A percentile compares a stretch with the other conserved stretches of the same genome.
These are phyloP conservation scores for Chaetomium tenue DNA, from an alignment of 495 filamentous ascomycete species.

Conservation along the genomic window DNA sequence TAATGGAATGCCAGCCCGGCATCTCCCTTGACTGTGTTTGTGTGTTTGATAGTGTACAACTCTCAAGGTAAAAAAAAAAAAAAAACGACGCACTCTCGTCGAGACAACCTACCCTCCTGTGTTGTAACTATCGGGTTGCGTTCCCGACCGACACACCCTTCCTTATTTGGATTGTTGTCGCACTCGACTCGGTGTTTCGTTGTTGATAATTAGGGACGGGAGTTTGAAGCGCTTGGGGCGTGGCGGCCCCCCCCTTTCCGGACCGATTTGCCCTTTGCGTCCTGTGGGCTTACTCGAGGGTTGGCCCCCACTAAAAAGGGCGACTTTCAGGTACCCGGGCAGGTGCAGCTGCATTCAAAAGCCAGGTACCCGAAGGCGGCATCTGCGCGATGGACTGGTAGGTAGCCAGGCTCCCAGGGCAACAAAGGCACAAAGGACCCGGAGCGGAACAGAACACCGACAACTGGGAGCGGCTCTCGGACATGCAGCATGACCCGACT, in stretches of 20 bases:
- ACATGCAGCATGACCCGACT: conserved; percentile 1
- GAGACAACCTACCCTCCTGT: too few relatives aligned
- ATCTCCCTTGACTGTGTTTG: too few relatives aligned
- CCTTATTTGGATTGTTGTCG: background rate
- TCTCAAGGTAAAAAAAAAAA: too few relatives aligned
- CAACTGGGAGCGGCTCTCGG: background rate
- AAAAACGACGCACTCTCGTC: too few relatives aligned
- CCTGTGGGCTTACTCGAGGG: background rate
- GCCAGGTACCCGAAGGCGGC: conserved; percentile 24
- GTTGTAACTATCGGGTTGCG: too few relatives aligned
- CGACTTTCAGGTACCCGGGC: conserved; percentile 22
- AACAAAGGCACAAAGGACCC: background rate
- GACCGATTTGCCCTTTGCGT: conserved; percentile 3
- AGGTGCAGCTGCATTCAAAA: conserved; percentile 23
- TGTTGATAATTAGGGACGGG: background rate
- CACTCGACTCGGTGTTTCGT: conserved; percentile 4
- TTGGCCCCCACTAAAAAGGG: background rate
- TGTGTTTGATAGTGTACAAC: too few relatives aligned
- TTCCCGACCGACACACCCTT: background rate
- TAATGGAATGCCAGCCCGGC: too few relatives aligned
- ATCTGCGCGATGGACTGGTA: conserved; percentile 1
- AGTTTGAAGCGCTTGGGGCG: background rate
- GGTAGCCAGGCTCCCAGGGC: too few relatives aligned
- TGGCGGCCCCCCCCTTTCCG: background rate
- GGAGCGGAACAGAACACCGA: background rate